phyloP scores from a whole-genome alignment of 176 grass and related monocot genomes.

The Thinopyrum elongatum region DNA sequence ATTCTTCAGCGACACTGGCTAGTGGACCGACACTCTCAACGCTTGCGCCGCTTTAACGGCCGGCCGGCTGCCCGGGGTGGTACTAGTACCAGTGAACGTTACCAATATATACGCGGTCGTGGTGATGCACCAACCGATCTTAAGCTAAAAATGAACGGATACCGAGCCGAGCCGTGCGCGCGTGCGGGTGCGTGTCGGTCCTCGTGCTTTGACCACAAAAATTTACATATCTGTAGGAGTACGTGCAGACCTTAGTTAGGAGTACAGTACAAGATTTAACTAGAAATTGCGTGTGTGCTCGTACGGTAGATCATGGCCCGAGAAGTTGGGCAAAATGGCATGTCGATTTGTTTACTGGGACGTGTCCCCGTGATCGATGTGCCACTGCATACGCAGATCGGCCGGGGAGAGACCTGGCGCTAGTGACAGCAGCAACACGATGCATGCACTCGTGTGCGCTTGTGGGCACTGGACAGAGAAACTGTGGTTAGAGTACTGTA shows the following conservation, averaged over 20 bases:
- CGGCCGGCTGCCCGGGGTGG: not conserved
- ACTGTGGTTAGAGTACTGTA: too few relatives aligned
- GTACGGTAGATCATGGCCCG: slow-evolving; percentile 13
- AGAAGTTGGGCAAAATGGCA: slow-evolving; percentile 8
- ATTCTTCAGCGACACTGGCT: not conserved
- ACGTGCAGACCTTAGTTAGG: not conserved
- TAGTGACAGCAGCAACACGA: slow-evolving; percentile 13
- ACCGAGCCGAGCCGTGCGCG: slow-evolving; percentile 31
- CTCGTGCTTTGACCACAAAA: slow-evolving; percentile 53
- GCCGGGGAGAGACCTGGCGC: not conserved
- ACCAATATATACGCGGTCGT: not conserved
- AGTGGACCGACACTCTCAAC: not conserved
- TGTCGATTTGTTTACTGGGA: slow-evolving; percentile 2
- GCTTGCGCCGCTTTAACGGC: slow-evolving; percentile 21
- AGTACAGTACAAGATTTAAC: not conserved
- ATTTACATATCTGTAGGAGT: not conserved
- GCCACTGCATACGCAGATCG: not conserved
- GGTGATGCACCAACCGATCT: not conserved
- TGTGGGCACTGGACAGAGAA: slow-evolving; percentile 11
- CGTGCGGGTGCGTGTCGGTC: slow-evolving; percentile 41
- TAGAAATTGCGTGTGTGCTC: not conserved
- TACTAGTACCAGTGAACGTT: not conserved
- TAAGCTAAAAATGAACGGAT: not conserved
- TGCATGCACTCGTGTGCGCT: slow-evolving; percentile 15
- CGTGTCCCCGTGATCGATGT: slow-evolving; percentile 8